Evolutionary conservation across 352 stramenopile species (phyloP), one percentile per base, ranked within the genome.

Genomic region (Phytopythium helicoides): DNA sequence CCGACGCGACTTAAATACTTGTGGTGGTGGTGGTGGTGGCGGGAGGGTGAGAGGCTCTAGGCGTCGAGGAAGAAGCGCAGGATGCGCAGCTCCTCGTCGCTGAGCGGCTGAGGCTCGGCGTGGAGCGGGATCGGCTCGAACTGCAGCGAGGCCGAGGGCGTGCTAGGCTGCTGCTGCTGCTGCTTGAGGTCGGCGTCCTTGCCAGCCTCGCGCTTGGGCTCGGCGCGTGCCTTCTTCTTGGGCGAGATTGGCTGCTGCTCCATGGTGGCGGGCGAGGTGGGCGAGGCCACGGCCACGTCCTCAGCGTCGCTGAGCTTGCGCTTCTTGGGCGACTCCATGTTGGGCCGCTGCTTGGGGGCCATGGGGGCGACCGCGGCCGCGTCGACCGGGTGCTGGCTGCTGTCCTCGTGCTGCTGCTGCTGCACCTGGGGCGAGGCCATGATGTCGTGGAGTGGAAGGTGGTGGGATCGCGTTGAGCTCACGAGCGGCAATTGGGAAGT

Each of bases 201-300:
- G 55, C 58, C 37, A 68, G 16, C 35, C 57, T 58, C 21, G 67
- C 35, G 54, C 25, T 64, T 47, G 25, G 49, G 51, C 44, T 76
- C 63, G 23, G 66, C 54, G 31, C 62, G 64, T 4, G 44, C 33
- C 49, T 80, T 80, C 63, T 80, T 80, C 66, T 76, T 80, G 31
- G 69, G 66, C 19, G 69, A 80, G 44, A 80, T 80, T 31, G 65
- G 60, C 44, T 40, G 39, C 54, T 61, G 47, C 48, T 72, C 66
- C 25, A 61, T 42, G 14, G 47, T 41, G 21, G 22, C 44, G 18
- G 28, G 26, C 15, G 70, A 80, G n/a, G 70, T 80, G 23, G 70
- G 70, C 35, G 59, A 67, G 22, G 56, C 61, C 6, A 52, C 45
- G 7, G 47, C 38, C 25, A 39, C 41, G 18, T 11, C 28, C 16